Evolutionary conservation across 805 yeast species (phyloP), one percentile per base, ranked within the genome.

Genomic region (Monosporozyma solicola): DNA sequence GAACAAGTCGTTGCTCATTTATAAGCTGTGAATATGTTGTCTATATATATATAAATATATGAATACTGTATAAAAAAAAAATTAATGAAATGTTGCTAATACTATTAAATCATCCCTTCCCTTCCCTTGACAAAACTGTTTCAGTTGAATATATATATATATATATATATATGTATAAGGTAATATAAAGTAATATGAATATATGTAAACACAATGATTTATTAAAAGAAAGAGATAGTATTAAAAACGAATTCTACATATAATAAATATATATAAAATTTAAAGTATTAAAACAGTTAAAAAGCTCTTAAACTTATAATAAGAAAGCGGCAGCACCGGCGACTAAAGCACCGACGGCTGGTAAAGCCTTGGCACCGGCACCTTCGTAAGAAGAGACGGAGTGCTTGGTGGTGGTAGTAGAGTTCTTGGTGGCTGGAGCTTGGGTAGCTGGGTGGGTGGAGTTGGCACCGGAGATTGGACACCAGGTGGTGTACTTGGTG

Each of bases 271-370:
- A 48, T n/a, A 39, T 16, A 48, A 15, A 7, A 27, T 8, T 15
- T 25, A 32, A 13, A 33, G 11, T 15, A 15, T 22, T 20, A 20
- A 20, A 20, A 20, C 20, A 20, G 20, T 20, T 20, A 48, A 33
- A 25, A 48, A 37, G 5, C n/a, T 27, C 8, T 20, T 20, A 29
- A 31, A 47, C 25, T 47, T 47, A 47, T 47, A 47, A 47, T 31
- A 47, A 47, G 33, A 47, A 47, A 50, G 51, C 78, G 61, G 75
- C 76, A 57, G 70, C 73, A 73, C 78, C 78, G 56, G 77, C 78
- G 53, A 75, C 67, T 59, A 73, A 64, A 63, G 76, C 77, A 64
- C 76, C 76, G 59, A 72, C 75, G 62, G 76, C 76, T 70, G 76
- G 76, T 58, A 71, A 69, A 57, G 75, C 75, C 64, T 65, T 70